phyloP scores from a whole-genome alignment of 2,329 filamentous ascomycete genomes.

The Tolypocladium inflatum region DNA sequence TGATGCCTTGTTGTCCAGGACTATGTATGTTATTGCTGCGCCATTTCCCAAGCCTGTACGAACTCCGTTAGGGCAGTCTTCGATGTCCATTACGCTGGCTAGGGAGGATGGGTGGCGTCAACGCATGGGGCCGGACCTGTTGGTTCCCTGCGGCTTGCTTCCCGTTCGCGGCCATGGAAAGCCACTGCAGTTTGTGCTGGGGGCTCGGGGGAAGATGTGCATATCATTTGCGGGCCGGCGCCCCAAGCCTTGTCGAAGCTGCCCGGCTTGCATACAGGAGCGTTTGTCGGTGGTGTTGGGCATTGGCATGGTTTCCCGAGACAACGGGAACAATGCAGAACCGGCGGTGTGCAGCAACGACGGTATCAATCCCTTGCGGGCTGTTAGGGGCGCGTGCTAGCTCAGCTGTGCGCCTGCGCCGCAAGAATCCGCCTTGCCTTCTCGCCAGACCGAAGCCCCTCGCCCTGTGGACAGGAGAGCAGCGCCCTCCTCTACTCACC shows the following conservation, averaged over 20 bases:
- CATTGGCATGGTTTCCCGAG: neutral
- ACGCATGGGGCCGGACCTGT: neutral
- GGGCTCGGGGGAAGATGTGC: neutral
- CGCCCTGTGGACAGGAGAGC: neutral
- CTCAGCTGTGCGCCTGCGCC: neutral
- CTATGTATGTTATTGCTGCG: neutral
- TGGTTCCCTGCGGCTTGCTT: neutral
- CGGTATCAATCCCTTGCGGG: neutral
- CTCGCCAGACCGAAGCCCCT: neutral
- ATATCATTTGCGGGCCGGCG: neutral
- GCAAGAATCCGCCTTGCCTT: neutral
- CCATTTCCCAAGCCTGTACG: neutral
- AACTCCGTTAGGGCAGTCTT: neutral
- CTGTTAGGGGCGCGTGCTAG: neutral
- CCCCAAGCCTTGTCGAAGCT: neutral
- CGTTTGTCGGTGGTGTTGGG: neutral
- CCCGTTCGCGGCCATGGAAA: neutral
- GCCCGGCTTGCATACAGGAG: neutral
- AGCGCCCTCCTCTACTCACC: neutral
- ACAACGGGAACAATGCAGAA: neutral
- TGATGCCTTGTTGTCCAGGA: neutral
- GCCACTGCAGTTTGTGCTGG: neutral
- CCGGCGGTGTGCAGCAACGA: neutral
- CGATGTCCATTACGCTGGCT: neutral
- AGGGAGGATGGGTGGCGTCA: neutral